Evolutionary conservation across 495 filamentous ascomycete species (phyloP).

Genomic region (Cladorrhinum samala): DNA sequence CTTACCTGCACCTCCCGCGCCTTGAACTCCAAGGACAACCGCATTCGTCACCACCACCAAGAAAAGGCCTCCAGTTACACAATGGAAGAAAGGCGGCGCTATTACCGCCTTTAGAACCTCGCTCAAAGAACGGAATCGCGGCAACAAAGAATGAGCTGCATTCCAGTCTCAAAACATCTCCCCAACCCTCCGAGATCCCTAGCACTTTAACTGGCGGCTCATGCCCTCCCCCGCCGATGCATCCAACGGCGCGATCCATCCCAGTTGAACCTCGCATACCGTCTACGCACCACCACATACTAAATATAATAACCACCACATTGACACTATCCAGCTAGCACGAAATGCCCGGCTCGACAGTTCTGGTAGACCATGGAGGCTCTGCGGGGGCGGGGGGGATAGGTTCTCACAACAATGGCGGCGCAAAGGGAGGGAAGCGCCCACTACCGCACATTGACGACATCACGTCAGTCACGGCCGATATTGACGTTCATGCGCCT

Average conservation of each 20-base stretch:
- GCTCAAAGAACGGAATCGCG: not conserved
- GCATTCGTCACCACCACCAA: conserved; percentile 10
- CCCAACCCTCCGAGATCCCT: not conserved
- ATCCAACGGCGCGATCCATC: not conserved
- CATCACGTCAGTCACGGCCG: conserved; percentile 46
- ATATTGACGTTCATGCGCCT: conserved; percentile 38
- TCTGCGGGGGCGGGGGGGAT: conserved; percentile 1
- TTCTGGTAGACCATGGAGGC: conserved; percentile 15
- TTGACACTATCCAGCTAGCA: not conserved
- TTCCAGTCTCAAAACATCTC: not conserved
- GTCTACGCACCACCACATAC: not conserved
- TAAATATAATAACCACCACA: not conserved
- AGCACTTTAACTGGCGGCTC: not conserved
- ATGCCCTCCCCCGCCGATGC: not conserved
- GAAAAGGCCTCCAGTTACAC: not conserved
- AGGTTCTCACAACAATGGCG: conserved; percentile 1
- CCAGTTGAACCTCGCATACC: not conserved
- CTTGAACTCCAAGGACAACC: not conserved
- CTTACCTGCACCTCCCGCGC: not conserved
- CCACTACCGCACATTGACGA: conserved; percentile 70
- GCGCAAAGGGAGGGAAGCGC: conserved; percentile 21
- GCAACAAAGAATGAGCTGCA: conserved; percentile 8
- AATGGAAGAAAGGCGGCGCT: not conserved
- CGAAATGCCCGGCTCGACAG: conserved; percentile 21
- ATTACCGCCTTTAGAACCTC: not conserved